phyloP scores from a whole-genome alignment of 139 green algal species.

The Coelastrella sp. region DNA sequence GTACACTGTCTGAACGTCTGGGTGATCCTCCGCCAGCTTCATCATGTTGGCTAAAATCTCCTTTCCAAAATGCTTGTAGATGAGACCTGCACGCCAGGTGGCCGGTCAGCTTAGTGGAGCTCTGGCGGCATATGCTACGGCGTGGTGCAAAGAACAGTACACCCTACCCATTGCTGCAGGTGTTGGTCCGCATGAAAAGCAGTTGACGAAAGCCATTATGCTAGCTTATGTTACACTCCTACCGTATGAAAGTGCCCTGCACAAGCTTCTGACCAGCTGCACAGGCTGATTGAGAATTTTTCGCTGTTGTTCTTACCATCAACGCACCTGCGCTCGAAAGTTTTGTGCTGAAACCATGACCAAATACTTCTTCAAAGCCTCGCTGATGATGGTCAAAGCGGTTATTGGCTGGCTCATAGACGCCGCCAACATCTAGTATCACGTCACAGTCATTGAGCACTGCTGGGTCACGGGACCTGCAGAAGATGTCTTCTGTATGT shows the following conservation, averaged over 20 bases:
- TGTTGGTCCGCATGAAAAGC: too few relatives aligned
- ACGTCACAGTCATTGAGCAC: conserved; percentile 85
- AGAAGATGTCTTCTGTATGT: too few relatives aligned
- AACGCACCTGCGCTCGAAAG: conserved; percentile 75
- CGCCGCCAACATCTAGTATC: conserved; percentile 94
- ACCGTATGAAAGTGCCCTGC: too few relatives aligned
- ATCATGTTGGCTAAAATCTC: conserved; percentile 75
- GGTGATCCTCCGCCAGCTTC: conserved; percentile 61
- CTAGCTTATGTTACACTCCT: too few relatives aligned
- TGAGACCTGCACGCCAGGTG: conserved; percentile 53
- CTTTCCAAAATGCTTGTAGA: conserved; percentile 87
- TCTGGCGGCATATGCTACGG: background rate
- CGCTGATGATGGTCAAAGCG: conserved; percentile 97
- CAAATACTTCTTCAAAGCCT: conserved; percentile 84
- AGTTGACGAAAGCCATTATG: too few relatives aligned
- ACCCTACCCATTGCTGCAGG: too few relatives aligned
- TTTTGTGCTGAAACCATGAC: conserved; percentile 81
- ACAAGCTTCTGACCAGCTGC: too few relatives aligned
- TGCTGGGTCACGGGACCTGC: conserved; percentile 73
- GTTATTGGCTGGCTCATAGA: conserved; percentile 74
- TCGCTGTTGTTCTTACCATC: too few relatives aligned
- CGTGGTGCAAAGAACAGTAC: background rate
- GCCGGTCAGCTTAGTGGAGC: background rate
- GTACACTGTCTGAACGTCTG: conserved; percentile 85
- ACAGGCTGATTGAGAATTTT: too few relatives aligned